Evolutionary conservation across 148 eudicot species (phyloP), one percentile per base, ranked within the genome.

Genomic region (Fagopyrum tataricum): DNA sequence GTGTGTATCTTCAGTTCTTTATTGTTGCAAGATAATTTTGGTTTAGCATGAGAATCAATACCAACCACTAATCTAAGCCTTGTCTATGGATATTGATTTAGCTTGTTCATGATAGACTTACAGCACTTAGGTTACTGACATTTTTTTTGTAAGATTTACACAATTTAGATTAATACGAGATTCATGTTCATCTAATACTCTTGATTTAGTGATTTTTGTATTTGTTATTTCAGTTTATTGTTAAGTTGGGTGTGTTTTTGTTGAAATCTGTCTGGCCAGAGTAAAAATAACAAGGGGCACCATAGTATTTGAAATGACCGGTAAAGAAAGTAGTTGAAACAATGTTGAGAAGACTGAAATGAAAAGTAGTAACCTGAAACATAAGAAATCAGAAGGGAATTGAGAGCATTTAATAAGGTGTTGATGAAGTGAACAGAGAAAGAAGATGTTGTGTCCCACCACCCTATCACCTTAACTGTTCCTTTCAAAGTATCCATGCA

Each of bases 401-500:
- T 64, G 69, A 64, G 26, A 64, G 69, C 69, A 64, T 64, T 64
- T 64, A 64, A 64, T 64, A 5, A 24, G 69, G 69, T 37, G 4
- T 64, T 64, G 69, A 64, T 62, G 42, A 4, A 26, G 43, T 41
- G 68, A 11, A 31, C 68, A 62, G 68, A 62, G 68, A 62, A 15
- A 62, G 43, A 7, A 31, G 68, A 62, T 64, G 69, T 64, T 64
- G 31, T 49, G 68, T 77, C 61, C 39, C 61, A 23, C 67, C 42
- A 8, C 61, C 39, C 55, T 75, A 3, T 31, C 37, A 17, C 66
- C 5, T 13, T 43, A 52, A 62, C 41, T 17, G 70, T 46, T 70
- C 18, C 13, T 43, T 42, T 46, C 72, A 70, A 70, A 23, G 72
- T 49, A 46, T 70, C 48, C 39, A 70, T 42, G 52, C 72, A 43